Evolutionary conservation across 2,329 filamentous ascomycete genomes (phyloP).

Genomic region (Trichocomaceae sp.): DNA sequence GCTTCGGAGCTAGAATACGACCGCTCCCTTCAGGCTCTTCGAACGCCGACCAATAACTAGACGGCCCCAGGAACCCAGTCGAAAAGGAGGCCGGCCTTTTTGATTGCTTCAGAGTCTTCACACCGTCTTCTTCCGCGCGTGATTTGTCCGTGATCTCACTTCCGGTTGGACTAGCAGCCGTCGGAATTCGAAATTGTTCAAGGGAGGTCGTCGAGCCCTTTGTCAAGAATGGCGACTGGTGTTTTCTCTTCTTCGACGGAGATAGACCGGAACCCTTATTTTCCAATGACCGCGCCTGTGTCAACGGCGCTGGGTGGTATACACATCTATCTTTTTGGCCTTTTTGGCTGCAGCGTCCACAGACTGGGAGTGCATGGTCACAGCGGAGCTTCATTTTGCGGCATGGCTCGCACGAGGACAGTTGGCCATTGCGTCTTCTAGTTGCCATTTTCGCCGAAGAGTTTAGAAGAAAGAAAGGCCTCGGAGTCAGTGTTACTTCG

Average conservation of each 20-base stretch:
- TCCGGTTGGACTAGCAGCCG: neutral
- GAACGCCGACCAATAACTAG: conserved; percentile 16
- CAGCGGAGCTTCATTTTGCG: conserved; percentile 33
- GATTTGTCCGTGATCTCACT: neutral
- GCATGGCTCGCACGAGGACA: conserved; percentile 33
- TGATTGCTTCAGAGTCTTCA: too few relatives aligned
- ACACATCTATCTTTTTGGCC: conserved; percentile 2
- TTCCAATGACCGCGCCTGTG: neutral
- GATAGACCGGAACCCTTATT: neutral
- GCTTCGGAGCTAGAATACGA: neutral
- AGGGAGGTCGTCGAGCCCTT: neutral
- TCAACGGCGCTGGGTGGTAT: conserved; percentile 7
- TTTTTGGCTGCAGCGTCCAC: conserved; percentile 7
- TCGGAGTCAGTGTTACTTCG: neutral
- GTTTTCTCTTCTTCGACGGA: neutral
- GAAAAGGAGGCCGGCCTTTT: neutral
- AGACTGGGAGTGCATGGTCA: conserved; percentile 29
- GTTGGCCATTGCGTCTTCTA: conserved; percentile 24
- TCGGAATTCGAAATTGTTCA: neutral
- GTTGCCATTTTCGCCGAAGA: neutral
- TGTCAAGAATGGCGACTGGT: neutral
- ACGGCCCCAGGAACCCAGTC: conserved; percentile 17
- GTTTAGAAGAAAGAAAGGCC: neutral
- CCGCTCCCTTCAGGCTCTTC: conserved; percentile 4
- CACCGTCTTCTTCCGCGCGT: neutral